A percentile compares a stretch with the other conserved stretches of the same genome.
Conservation (phyloP, 495 filamentous ascomycete species). For the Elasticomyces elasticus region DNA sequence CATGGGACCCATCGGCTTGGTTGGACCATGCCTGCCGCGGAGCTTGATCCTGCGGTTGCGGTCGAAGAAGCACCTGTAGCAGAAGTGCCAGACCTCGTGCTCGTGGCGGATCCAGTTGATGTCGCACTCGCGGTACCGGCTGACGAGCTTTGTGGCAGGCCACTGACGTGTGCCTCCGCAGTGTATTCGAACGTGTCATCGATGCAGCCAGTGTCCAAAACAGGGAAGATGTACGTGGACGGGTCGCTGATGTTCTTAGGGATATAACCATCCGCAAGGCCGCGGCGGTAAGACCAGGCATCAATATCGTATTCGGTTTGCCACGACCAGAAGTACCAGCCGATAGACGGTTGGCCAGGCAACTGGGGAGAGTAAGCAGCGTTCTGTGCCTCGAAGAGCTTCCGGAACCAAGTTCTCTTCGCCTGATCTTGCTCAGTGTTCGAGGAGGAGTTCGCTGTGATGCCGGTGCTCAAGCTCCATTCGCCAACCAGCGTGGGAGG, state of each 20-base stretch:
- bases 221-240: conserved; percentile 11
- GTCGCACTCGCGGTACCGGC: not conserved
- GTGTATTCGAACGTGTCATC: not conserved
- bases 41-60: not conserved
- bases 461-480: conserved; percentile 10
- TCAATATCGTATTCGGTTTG: conserved; percentile 16
- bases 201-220: conserved; percentile 7
- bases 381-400: conserved; percentile 9
- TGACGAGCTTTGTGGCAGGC: not conserved
- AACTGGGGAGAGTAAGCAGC: conserved; percentile 5
- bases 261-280: conserved; percentile 7
- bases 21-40: not conserved
- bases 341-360: conserved; percentile 3
- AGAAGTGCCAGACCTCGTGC: not conserved
- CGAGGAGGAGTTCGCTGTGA: conserved; percentile 1
- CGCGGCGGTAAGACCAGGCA: conserved; percentile 13
- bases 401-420: conserved; percentile 12
- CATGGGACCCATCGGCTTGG: not conserved
- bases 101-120: not conserved
- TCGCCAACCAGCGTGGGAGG: conserved; percentile 14
- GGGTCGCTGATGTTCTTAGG: conserved; percentile 10
- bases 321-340: conserved; percentile 17
- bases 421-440: not conserved
- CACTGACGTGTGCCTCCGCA: not conserved
- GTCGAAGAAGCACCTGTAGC: not conserved